Percentiles rank a stretch among this genome's conserved stretches.
phyloP scores from a whole-genome alignment of 2,329 filamentous ascomycete species.

The Tolypocladium tropicale region DNA sequence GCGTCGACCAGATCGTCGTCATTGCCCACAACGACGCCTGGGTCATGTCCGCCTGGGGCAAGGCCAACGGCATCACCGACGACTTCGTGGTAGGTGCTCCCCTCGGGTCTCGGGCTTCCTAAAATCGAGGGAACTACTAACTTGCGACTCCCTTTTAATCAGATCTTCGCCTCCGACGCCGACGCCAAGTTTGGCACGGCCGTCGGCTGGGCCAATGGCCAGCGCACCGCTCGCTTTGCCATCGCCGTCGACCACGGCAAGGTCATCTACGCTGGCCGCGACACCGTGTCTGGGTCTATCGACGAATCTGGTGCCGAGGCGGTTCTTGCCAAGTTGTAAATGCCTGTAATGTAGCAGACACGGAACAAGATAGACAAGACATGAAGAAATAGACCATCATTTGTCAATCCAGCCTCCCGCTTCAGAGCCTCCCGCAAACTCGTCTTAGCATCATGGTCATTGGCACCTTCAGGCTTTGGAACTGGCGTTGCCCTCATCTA shows the following conservation, averaged over 20 bases:
- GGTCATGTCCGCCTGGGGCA: conserved; percentile 85
- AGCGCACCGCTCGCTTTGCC: conserved; percentile 69
- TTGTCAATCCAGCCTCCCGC: neutral
- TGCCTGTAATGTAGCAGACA: neutral
- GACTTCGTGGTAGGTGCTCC: conserved; percentile 45
- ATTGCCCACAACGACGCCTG: conserved; percentile 78
- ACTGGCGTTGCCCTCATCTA: neutral
- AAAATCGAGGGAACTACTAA: too few relatives aligned
- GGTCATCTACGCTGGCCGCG: conserved; percentile 69
- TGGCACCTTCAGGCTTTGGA: neutral
- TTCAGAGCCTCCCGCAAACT: neutral
- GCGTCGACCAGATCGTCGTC: conserved; percentile 71
- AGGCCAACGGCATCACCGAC: conserved; percentile 70
- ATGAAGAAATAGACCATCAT: neutral
- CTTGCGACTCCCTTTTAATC: neutral
- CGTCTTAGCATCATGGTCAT: neutral
- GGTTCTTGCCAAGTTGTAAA: conserved; percentile 42
- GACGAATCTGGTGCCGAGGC: conserved; percentile 42
- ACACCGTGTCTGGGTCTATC: conserved; percentile 38
- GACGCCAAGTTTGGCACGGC: conserved; percentile 62
- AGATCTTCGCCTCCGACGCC: conserved; percentile 68
- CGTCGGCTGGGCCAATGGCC: conserved; percentile 66
- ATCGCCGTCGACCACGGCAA: conserved; percentile 77
- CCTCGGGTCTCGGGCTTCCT: neutral
- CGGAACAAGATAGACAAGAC: neutral